phyloP scores from a whole-genome alignment of 108 stramenopile genomes.

The Fragilariopsis cylindrus region DNA sequence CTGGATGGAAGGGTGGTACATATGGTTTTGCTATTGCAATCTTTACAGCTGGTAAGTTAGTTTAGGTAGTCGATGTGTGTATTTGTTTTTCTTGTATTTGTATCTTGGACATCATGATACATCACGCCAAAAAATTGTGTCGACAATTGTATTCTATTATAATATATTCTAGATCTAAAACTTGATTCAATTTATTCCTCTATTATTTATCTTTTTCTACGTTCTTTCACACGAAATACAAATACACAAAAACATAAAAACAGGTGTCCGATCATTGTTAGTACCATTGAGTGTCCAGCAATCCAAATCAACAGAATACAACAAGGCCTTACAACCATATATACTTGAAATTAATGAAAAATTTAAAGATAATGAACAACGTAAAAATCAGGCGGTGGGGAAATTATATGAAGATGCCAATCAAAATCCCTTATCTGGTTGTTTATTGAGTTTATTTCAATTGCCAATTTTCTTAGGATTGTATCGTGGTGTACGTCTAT shows the following conservation, averaged over 20 bases:
- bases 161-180: background rate
- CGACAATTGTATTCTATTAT: constrained; percentile 22
- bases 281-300: constrained; percentile 91
- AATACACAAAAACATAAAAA: constrained; percentile 1
- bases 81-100: background rate
- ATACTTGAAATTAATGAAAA: constrained; percentile 89
- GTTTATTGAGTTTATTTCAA: constrained; percentile 85
- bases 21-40: constrained; percentile 82
- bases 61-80: background rate
- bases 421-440: constrained; percentile 95
- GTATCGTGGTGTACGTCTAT: constrained; percentile 85
- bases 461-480: constrained; percentile 93
- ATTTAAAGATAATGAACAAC: constrained; percentile 85
- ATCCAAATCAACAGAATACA: constrained; percentile 84
- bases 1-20: constrained; percentile 67
- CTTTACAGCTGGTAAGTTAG: constrained; percentile 70
- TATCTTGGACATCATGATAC: background rate
- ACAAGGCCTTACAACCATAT: constrained; percentile 91
- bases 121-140: background rate
- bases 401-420: constrained; percentile 92
- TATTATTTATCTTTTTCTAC: background rate
- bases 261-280: constrained; percentile 76
- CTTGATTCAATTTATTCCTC: background rate
- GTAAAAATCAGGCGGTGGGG: constrained; percentile 85
- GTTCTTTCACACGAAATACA: background rate